Evolutionary conservation across 1,284 basidiomycete species (phyloP), one percentile per base, ranked within the genome.

Genomic region (Cutaneotrichosporon dermatis): DNA sequence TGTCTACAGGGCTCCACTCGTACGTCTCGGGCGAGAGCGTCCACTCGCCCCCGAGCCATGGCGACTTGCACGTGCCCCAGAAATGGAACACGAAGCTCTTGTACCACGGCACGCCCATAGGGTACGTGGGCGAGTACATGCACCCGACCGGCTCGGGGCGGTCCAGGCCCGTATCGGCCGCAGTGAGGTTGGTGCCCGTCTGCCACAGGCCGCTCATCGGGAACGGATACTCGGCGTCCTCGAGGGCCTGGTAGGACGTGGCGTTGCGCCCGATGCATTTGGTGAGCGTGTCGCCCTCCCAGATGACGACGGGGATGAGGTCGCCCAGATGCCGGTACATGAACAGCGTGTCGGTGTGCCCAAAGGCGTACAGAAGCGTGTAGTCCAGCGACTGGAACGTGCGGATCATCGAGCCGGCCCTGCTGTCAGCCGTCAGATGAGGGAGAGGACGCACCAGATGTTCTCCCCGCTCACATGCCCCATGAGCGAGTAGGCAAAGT

Each of bases 241-340:
- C 55, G 6, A 36, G 16, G 4, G 51, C 42, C 15, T 51, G 39
- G 34, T 55, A 60, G 44, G 56, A 63, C 6, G 55, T 59, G 36
- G 55, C 60, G 54, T 65, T 67, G 33, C 65, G 62, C n/a, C n/a
- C n/a, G n/a, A 61, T 41, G 46, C 71, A 73, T 10, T 48, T 10
- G 4, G 62, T 34, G 15, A 72, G 43, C 9, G 48, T 46, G 0
- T 2, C 4, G 0, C 44, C 51, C 49, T 71, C 68, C 62, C 68
- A 69, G 35, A 76, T 53, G 33, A 76, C 60, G 34, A 67, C 49
- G 8, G 59, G 55, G 33, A 76, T 67, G 10, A 59, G 37, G 41
- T 62, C 61, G 12, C 66, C 61, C 13, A 76, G 61, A 36, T 61
- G 62, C 51, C 72, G 66, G 60, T 76, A 74, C 15, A 73, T 60